phyloP scores from a whole-genome alignment of 306 rosid species.

The Trifolium pratense region DNA sequence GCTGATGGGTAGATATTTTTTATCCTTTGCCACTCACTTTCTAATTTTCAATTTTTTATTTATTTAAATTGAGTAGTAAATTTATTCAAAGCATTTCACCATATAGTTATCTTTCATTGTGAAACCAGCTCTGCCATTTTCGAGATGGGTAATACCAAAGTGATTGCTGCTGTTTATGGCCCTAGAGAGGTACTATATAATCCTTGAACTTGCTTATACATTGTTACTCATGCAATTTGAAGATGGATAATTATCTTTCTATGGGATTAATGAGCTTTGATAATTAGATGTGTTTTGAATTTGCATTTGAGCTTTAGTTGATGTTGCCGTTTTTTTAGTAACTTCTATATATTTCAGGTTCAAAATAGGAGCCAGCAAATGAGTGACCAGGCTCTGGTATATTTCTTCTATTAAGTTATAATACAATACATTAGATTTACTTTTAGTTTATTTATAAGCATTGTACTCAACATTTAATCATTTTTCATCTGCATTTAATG shows the following conservation, averaged over 20 bases:
- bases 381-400: constrained; percentile 75
- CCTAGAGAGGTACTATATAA: constrained; percentile 72
- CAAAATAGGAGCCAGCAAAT: constrained; percentile 79
- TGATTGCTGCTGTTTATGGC: constrained; percentile 90
- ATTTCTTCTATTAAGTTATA: background rate
- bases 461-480: constrained; percentile 4
- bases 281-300: background rate
- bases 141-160: constrained; percentile 96
- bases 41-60: background rate
- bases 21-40: background rate
- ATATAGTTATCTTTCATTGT: background rate
- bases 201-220: background rate
- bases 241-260: background rate
- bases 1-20: constrained; percentile 69
- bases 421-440: constrained; percentile 1
- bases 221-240: background rate
- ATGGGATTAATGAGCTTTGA: background rate
- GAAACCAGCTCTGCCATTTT: constrained; percentile 73
- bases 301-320: constrained; percentile 25
- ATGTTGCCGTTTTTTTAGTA: background rate
- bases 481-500: constrained; percentile 16
- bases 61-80: background rate
- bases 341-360: constrained; percentile 58
- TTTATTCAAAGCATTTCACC: constrained; percentile 9
- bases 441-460: background rate